phyloP scores from a whole-genome alignment of 2,329 filamentous ascomycete genomes.

The Exophiala xenobiotica region DNA sequence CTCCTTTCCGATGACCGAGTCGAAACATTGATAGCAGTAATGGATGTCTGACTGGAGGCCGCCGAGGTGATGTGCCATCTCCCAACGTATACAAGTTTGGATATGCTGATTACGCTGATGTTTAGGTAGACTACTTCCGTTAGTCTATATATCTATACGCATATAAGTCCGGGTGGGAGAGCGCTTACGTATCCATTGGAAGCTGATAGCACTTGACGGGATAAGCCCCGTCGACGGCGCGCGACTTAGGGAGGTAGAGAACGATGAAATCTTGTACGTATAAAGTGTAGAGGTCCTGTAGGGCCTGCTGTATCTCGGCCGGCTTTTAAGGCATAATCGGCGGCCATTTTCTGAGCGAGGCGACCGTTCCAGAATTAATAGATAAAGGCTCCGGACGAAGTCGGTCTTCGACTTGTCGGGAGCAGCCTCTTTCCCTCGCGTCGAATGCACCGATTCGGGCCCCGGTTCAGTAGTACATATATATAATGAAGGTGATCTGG shows the following conservation, averaged over 20 bases:
- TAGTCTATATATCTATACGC: too few species aligned
- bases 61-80: too few species aligned
- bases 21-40: too few species aligned
- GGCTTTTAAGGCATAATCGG: background rate
- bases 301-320: background rate
- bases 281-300: background rate
- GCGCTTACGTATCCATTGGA: too few species aligned
- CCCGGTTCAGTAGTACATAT: constrained; percentile 24
- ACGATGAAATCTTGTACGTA: background rate
- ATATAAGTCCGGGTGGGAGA: too few species aligned
- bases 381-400: too few species aligned
- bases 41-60: too few species aligned
- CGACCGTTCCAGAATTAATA: background rate
- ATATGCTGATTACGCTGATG: too few species aligned
- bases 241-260: background rate
- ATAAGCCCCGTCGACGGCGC: background rate
- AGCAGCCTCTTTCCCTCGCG: too few species aligned
- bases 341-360: background rate
- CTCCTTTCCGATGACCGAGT: constrained; percentile 15
- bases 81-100: too few species aligned
- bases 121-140: too few species aligned
- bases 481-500: constrained; percentile 17
- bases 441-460: constrained; percentile 24
- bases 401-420: too few species aligned
- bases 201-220: background rate